Conservation (phyloP, 306 rosid species). For the Fragaria iinumae region DNA sequence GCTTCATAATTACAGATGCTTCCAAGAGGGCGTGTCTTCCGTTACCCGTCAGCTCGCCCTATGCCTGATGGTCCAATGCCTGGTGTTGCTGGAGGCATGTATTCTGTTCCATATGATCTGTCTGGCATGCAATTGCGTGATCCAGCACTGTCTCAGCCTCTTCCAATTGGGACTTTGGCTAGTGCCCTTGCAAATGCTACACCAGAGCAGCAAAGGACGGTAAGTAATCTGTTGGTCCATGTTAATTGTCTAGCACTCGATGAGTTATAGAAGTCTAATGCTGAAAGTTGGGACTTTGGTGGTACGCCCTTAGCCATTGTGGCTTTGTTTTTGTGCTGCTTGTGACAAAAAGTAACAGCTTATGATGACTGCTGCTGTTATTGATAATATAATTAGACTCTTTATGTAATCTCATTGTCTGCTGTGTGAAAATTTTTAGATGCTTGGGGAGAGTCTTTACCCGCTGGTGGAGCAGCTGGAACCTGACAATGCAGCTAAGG, state of each 20-base stretch:
- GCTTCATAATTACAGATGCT: constrained; percentile 58
- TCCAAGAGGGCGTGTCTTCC: constrained; percentile 90
- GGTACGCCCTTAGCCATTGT: too few relatives aligned
- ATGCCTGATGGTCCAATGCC: constrained; percentile 89
- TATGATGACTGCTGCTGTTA: neutral
- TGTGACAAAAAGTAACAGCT: neutral
- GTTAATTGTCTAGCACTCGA: neutral
- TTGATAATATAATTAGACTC: neutral
- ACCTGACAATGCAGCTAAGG: constrained; percentile 95
- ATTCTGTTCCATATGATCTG: constrained; percentile 87
- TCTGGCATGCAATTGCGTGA: constrained; percentile 83
- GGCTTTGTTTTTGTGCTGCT: neutral
- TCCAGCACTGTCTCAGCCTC: constrained; percentile 51
- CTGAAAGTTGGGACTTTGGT: neutral
- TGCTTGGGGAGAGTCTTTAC: constrained; percentile 97
- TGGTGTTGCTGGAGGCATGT: constrained; percentile 94
- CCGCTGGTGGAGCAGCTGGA: constrained; percentile 98
- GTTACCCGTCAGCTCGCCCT: constrained; percentile 87
- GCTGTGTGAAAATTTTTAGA: constrained; percentile 42
- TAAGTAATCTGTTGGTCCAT: constrained; percentile 26
- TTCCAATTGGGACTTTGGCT: constrained; percentile 95
- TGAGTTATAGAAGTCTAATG: neutral
- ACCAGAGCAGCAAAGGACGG: constrained; percentile 98
- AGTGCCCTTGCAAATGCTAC: constrained; percentile 88
- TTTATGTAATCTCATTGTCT: neutral